A percentile compares a stretch with the other conserved stretches of the same genome.
Evolutionary conservation across 805 yeast species (phyloP).

Genomic region (Candida nonsorbophila): DNA sequence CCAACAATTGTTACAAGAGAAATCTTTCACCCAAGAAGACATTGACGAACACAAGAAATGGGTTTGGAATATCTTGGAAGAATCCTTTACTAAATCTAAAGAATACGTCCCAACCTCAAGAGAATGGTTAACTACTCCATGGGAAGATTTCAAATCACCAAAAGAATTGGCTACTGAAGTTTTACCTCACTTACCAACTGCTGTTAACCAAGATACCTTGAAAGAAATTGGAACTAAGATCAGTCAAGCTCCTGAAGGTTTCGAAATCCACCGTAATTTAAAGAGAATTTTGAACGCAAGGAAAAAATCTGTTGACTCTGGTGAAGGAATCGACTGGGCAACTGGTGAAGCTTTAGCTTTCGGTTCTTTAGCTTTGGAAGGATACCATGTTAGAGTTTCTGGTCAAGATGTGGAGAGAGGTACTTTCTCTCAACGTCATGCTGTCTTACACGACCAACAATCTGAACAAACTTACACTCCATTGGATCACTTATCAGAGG

Average conservation of each 20-base stretch:
- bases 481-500: slow-evolving; percentile 68
- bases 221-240: slow-evolving; percentile 74
- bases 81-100: slow-evolving; percentile 80
- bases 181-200: slow-evolving; percentile 94
- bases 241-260: slow-evolving; percentile 81
- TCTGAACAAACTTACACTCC: slow-evolving; percentile 83
- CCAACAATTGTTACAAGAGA: slow-evolving; percentile 74
- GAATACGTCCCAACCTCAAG: slow-evolving; percentile 86
- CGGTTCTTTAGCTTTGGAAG: slow-evolving; percentile 88
- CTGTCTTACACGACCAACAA: slow-evolving; percentile 93
- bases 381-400: slow-evolving; percentile 92
- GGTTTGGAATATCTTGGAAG: slow-evolving; percentile 95
- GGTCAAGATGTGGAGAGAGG: slow-evolving; percentile 99
- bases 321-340: slow-evolving; percentile 97
- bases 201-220: slow-evolving; percentile 64
- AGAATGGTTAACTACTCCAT: slow-evolving; percentile 98
- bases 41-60: slow-evolving; percentile 94
- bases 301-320: slow-evolving; percentile 78
- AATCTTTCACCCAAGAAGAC: slow-evolving; percentile 84
- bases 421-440: slow-evolving; percentile 99
- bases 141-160: slow-evolving; percentile 99
- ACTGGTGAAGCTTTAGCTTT: slow-evolving; percentile 99
- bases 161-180: slow-evolving; percentile 93
- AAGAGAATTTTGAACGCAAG: slow-evolving; percentile 89
- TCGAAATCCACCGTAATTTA: slow-evolving; percentile 90